Evolutionary conservation across 2,329 filamentous ascomycete genomes (phyloP).

Genomic region (Hypoxylon sp.): DNA sequence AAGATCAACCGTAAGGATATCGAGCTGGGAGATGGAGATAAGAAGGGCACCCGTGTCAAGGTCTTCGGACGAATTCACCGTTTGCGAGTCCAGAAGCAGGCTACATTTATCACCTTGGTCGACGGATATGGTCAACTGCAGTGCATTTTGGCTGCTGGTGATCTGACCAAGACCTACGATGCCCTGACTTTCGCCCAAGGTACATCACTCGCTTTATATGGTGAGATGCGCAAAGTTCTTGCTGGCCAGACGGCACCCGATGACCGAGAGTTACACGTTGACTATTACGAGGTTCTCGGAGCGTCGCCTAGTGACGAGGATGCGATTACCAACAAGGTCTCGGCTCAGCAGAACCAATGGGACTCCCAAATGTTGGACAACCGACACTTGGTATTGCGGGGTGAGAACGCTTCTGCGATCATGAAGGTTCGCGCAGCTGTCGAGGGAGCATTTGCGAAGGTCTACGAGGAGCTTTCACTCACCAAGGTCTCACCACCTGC

Average conservation of each 20-base stretch:
- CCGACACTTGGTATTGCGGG: slow-evolving; percentile 84
- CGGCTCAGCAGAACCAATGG: slow-evolving; percentile 56
- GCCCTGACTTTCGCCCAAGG: slow-evolving; percentile 85
- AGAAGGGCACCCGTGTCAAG: slow-evolving; percentile 76
- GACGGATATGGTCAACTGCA: slow-evolving; percentile 88
- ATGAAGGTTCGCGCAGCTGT: slow-evolving; percentile 87
- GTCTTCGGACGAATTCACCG: slow-evolving; percentile 86
- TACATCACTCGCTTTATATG: slow-evolving; percentile 84
- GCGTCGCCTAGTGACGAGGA: slow-evolving; percentile 86
- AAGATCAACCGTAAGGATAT: slow-evolving; percentile 76
- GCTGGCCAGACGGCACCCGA: slow-evolving; percentile 80
- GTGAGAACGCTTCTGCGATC: slow-evolving; percentile 82
- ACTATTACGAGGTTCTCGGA: slow-evolving; percentile 84
- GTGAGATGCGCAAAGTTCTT: slow-evolving; percentile 84
- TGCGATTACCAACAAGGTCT: slow-evolving; percentile 83
- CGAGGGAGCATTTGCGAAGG: slow-evolving; percentile 80
- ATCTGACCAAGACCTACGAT: slow-evolving; percentile 91
- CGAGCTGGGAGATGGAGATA: slow-evolving; percentile 63
- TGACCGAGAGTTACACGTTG: slow-evolving; percentile 87
- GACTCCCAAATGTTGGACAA: slow-evolving; percentile 78
- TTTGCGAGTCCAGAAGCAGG: slow-evolving; percentile 81
- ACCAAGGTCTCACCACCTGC: slow-evolving; percentile 88
- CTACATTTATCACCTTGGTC: slow-evolving; percentile 85
- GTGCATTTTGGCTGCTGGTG: slow-evolving; percentile 78
- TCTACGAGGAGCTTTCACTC: slow-evolving; percentile 79